A percentile compares a stretch with the other conserved stretches of the same genome.
phyloP scores from a whole-genome alignment of 768 basidiomycete species.

The Leccinum sublutescens region DNA sequence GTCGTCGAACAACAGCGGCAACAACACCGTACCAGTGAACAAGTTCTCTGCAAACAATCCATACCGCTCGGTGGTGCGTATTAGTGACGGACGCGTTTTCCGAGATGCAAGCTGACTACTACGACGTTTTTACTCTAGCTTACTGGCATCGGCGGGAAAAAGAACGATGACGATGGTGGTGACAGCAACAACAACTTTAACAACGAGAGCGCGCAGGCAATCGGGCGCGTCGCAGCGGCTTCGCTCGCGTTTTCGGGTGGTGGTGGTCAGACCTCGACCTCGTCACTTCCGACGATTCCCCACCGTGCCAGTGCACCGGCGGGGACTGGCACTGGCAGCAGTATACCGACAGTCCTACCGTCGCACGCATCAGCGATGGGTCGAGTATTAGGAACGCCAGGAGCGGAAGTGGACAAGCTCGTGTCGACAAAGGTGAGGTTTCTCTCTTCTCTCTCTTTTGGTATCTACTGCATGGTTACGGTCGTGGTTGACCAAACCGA shows the following conservation, averaged over 20 bases:
- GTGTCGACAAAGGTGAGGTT: slow-evolving; percentile 26
- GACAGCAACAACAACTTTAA: neutral
- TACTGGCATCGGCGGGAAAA: neutral
- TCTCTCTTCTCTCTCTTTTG: neutral
- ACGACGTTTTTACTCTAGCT: neutral
- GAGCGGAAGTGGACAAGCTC: slow-evolving; percentile 27
- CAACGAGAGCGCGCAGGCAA: neutral
- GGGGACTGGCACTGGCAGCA: neutral
- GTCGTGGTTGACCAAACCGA: too few relatives aligned
- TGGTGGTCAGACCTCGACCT: neutral
- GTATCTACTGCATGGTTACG: neutral
- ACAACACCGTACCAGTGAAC: neutral
- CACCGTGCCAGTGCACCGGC: too few relatives aligned
- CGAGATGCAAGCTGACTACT: too few relatives aligned
- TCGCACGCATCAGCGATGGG: too few relatives aligned
- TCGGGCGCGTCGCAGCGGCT: slow-evolving; percentile 57
- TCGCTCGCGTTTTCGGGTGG: slow-evolving; percentile 42
- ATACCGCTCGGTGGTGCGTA: slow-evolving; percentile 32
- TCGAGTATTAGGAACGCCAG: slow-evolving; percentile 6
- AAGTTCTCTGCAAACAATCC: slow-evolving; percentile 32
- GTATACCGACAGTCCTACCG: too few relatives aligned
- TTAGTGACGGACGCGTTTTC: neutral
- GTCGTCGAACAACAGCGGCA: too few relatives aligned
- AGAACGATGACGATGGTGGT: neutral
- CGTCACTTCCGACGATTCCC: neutral